Conservation (phyloP, 306 rosid species). For the Dryas drummondii region DNA sequence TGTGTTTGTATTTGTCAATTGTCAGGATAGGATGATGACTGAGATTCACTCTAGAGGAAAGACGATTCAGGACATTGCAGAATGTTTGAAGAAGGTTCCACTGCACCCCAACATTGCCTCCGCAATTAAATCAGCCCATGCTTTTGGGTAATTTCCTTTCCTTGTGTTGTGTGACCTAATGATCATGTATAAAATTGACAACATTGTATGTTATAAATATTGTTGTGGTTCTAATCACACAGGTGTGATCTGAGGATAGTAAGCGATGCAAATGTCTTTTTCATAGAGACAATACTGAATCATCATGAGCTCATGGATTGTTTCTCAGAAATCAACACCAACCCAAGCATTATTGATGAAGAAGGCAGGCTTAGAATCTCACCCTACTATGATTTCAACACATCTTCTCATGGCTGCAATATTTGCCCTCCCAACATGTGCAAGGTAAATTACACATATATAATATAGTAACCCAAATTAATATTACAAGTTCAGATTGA, state of each 20-base stretch:
- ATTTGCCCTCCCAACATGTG: constrained; percentile 80
- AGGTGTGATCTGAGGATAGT: constrained; percentile 69
- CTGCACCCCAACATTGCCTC: constrained; percentile 48
- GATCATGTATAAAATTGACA: neutral
- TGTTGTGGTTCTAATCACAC: neutral
- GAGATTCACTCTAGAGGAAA: constrained; percentile 56
- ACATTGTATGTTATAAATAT: too few relatives aligned
- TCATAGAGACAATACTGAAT: constrained; percentile 58
- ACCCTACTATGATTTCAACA: constrained; percentile 60
- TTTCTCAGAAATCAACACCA: constrained; percentile 54
- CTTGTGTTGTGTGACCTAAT: neutral
- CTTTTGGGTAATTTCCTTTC: constrained; percentile 43
- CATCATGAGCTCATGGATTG: constrained; percentile 45
- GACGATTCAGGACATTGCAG: constrained; percentile 43
- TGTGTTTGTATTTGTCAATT: neutral
- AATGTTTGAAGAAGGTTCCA: constrained; percentile 47
- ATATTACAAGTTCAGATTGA: neutral
- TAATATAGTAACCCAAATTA: neutral
- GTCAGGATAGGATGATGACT: constrained; percentile 57
- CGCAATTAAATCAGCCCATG: constrained; percentile 52
- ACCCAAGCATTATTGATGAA: constrained; percentile 52
- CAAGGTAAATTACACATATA: constrained; percentile 38
- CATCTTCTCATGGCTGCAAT: constrained; percentile 58
- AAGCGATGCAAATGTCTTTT: constrained; percentile 63
- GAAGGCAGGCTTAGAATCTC: constrained; percentile 52